Base-by-base conservation (phyloP, 2,329 filamentous ascomycete species). In the Huntiella omanensis region DNA sequence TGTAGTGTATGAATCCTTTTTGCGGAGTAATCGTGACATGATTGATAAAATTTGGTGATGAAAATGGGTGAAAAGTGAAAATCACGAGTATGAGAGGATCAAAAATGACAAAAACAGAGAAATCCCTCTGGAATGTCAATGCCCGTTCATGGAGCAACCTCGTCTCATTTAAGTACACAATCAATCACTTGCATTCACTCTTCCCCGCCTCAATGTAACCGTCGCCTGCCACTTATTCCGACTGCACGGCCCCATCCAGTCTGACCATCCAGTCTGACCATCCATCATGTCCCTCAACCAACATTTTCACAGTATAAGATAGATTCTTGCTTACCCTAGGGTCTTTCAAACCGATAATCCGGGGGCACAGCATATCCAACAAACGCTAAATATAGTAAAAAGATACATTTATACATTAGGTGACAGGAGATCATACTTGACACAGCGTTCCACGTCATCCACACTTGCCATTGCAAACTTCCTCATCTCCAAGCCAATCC, bases 401-500 rank as follows among this genome's bases (percentile, higher is more conserved):
- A 28, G 8, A 28, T 28, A 8, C 19, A 43, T 22, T 57, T 64
- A 94, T 52, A 93, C 77, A 65, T 93, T 94, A 2, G 86, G 86
- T 42, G 84, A 84, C 50, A 95, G 65, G 52, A 84, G 71, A 62
- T 95, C 86, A 54, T 88, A 93, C 59, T 87, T 91, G 55, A 95
- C 87, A 59, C 84, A 93, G 56, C 75, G 71, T 62, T 94, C 86
- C 33, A 86, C 83, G 61, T 86, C 86, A 58, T 93, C 85, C 46
- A 92, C 75, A 52, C 84, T 93, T 39, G 84, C 84, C 62, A 93
- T 84, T 63, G 95, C 71, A 62, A 93, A 91, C 54, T 80, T 80
- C 51, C 88, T 73, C 42, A 86, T 83, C 64, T 96, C 88, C 8
- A 96, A 67, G 1, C 88, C 87, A 49, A 83, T 75, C 88, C 88